Percentiles rank a stretch among this genome's conserved stretches.
phyloP scores from a whole-genome alignment of 2,329 filamentous ascomycete species.

The Periglandula ipomoeae region DNA sequence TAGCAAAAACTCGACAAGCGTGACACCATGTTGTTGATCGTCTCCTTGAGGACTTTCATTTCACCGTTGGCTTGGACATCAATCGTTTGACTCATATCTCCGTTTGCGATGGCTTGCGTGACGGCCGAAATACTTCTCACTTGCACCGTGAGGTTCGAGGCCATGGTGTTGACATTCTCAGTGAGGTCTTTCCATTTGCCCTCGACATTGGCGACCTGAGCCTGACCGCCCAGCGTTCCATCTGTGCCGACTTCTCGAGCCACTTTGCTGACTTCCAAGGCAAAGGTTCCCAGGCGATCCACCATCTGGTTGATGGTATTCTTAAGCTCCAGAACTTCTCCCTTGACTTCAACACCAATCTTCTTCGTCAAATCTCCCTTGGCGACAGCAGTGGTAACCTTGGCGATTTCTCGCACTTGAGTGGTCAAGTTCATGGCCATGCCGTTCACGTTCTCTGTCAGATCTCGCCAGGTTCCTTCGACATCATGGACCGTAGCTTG shows the following conservation, averaged over 20 bases:
- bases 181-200: conserved; percentile 98
- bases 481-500: conserved; percentile 95
- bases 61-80: conserved; percentile 92
- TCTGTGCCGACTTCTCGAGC: conserved; percentile 95
- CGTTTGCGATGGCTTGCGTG: conserved; percentile 89
- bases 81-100: conserved; percentile 93
- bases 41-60: conserved; percentile 87
- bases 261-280: conserved; percentile 91
- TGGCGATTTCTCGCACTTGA: conserved; percentile 94
- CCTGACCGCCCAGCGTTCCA: conserved; percentile 87
- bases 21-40: conserved; percentile 98
- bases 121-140: conserved; percentile 90
- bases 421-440: conserved; percentile 99
- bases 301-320: conserved; percentile 99
- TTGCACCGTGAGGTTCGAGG: conserved; percentile 59
- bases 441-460: conserved; percentile 92
- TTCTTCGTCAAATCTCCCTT: conserved; percentile 92
- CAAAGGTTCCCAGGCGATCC: conserved; percentile 90
- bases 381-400: conserved; percentile 91
- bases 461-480: conserved; percentile 91
- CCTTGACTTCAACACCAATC: conserved; percentile 86
- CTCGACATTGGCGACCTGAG: conserved; percentile 87
- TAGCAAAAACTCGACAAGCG: conserved; percentile 92
- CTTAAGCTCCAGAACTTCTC: conserved; percentile 91
- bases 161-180: conserved; percentile 76